A percentile compares a stretch with the other conserved stretches of the same genome.
phyloP scores from a whole-genome alignment of 192 early-diverging fungal genomes.

The Diversispora epigaea region DNA sequence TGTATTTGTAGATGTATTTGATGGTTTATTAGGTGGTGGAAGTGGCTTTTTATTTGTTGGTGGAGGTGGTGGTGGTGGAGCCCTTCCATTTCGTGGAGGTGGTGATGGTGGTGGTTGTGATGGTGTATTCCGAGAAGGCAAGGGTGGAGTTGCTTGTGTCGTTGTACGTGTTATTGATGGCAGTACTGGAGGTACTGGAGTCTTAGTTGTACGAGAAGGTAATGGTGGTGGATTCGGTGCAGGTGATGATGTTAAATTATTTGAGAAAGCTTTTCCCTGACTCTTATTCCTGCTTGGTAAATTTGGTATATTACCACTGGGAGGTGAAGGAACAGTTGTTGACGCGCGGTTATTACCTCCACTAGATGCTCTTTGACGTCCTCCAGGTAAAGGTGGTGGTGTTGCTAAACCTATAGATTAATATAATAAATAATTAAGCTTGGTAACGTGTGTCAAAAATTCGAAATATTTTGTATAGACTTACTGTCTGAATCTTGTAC shows the following conservation, averaged over 20 bases:
- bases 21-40: constrained; percentile 7
- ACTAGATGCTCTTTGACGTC: constrained; percentile 28
- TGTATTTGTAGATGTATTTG: too few species aligned
- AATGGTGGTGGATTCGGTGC: constrained; percentile 25
- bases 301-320: constrained; percentile 14
- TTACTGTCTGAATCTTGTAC: constrained; percentile 55
- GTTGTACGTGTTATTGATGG: background rate
- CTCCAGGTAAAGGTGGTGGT: constrained; percentile 29
- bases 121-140: constrained; percentile 18
- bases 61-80: constrained; percentile 35
- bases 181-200: background rate
- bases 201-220: constrained; percentile 6
- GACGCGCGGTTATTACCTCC: background rate
- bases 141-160: background rate
- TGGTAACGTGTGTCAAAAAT: background rate
- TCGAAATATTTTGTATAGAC: background rate
- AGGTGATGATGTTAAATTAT: constrained; percentile 27
- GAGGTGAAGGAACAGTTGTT: background rate
- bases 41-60: constrained; percentile 5
- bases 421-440: background rate
- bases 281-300: background rate
- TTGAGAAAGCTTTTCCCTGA: constrained; percentile 14
- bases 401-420: constrained; percentile 20
- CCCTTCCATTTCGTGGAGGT: constrained; percentile 11
- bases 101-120: constrained; percentile 29